Evolutionary conservation across 345 rosid species (phyloP).

Genomic region (Gossypium anomalum): DNA sequence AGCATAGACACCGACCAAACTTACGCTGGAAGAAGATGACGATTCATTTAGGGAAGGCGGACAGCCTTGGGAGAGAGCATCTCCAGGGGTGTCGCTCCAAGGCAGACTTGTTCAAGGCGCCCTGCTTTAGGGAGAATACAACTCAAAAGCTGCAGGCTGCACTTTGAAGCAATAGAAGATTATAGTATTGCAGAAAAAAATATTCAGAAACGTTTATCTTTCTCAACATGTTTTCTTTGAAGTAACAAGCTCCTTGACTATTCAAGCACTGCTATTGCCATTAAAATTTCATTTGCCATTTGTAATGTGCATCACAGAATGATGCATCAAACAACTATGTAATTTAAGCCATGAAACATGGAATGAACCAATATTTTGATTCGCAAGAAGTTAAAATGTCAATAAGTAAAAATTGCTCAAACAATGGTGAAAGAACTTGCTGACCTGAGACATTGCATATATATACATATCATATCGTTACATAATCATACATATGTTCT

Average conservation of each 20-base stretch:
- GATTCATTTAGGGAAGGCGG: too few relatives aligned
- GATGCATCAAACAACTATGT: not conserved
- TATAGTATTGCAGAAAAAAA: too few relatives aligned
- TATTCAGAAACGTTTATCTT: too few relatives aligned
- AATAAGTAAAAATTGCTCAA: not conserved
- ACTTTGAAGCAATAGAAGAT: too few relatives aligned
- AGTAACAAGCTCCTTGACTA: not conserved
- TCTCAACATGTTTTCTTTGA: too few relatives aligned
- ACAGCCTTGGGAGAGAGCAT: too few relatives aligned
- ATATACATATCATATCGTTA: constrained; percentile 7
- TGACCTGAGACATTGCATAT: constrained; percentile 11
- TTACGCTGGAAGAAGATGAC: too few relatives aligned
- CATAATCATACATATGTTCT: constrained; percentile 12
- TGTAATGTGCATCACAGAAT: not conserved
- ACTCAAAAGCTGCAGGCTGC: too few relatives aligned
- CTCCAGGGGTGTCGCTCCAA: too few relatives aligned
- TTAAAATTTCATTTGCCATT: not conserved
- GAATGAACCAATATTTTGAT: not conserved
- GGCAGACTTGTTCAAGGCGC: too few relatives aligned
- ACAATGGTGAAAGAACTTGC: constrained; percentile 6
- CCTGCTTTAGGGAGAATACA: too few relatives aligned
- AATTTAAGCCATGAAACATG: not conserved
- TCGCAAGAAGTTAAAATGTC: not conserved
- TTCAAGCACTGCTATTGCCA: not conserved
- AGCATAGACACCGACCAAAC: too few relatives aligned